Evolutionary conservation across 2,329 filamentous ascomycete genomes (phyloP).

Genomic region (Phoma sp.): DNA sequence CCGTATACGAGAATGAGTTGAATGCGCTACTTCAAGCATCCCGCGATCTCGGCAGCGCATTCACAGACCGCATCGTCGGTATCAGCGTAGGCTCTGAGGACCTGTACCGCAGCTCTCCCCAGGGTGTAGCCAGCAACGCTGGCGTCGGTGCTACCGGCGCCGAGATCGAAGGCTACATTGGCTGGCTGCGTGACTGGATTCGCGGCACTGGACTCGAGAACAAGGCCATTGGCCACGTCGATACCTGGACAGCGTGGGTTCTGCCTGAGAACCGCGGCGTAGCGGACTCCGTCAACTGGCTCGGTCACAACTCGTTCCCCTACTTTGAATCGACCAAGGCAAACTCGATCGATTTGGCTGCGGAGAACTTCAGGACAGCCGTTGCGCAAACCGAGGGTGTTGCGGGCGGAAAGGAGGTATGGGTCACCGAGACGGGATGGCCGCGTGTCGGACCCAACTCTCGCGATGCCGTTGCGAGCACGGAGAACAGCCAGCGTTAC

Average conservation of each 20-base stretch:
- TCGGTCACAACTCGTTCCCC: conserved; percentile 85
- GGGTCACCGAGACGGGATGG: conserved; percentile 89
- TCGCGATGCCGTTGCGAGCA: conserved; percentile 32
- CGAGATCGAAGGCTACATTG: conserved; percentile 71
- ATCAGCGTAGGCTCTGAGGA: conserved; percentile 89
- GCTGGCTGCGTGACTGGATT: conserved; percentile 68
- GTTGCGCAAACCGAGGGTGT: conserved; percentile 64
- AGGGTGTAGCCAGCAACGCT: conserved; percentile 66
- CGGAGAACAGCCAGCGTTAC: conserved; percentile 35
- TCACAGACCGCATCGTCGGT: conserved; percentile 72
- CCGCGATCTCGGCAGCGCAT: conserved; percentile 67
- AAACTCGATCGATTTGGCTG: conserved; percentile 65
- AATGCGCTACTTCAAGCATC: conserved; percentile 73
- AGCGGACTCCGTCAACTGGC: conserved; percentile 72
- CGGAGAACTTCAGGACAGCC: conserved; percentile 70
- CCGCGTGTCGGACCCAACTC: conserved; percentile 53
- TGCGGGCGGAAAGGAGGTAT: conserved; percentile 72
- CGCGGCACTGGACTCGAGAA: conserved; percentile 64
- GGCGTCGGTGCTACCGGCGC: conserved; percentile 68
- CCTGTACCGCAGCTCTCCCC: conserved; percentile 64
- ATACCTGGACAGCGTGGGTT: conserved; percentile 77
- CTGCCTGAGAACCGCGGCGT: conserved; percentile 74
- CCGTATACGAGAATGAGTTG: conserved; percentile 73
- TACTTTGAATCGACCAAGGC: conserved; percentile 74
- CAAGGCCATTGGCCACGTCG: conserved; percentile 78